A percentile compares a stretch with the other conserved stretches of the same genome.
Conservation (phyloP, 192 early-diverging fungal genomes). For the Coemansia sp. region DNA sequence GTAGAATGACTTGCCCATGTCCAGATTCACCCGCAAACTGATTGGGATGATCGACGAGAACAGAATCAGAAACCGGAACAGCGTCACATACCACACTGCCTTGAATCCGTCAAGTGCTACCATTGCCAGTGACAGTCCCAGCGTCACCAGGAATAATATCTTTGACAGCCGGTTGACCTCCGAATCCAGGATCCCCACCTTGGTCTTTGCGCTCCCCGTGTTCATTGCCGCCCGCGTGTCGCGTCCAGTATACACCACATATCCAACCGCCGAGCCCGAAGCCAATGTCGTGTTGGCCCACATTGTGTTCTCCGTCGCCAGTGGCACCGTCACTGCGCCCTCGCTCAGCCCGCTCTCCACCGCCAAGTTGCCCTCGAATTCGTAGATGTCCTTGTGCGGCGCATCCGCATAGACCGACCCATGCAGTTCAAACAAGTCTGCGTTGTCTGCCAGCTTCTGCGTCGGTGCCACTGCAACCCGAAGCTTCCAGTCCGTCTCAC, state of each 20-base stretch:
- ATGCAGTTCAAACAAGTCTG: constrained; percentile 59
- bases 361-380: constrained; percentile 77
- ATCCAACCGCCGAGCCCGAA: constrained; percentile 82
- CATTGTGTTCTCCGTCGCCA: constrained; percentile 86
- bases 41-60: constrained; percentile 97
- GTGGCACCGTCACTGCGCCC: constrained; percentile 52
- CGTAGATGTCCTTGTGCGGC: constrained; percentile 93
- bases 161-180: constrained; percentile 93
- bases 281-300: constrained; percentile 96
- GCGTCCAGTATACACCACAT: constrained; percentile 87
- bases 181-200: constrained; percentile 84
- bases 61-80: constrained; percentile 91
- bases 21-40: constrained; percentile 90
- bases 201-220: constrained; percentile 87
- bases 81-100: constrained; percentile 87
- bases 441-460: constrained; percentile 68
- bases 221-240: constrained; percentile 97
- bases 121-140: constrained; percentile 79
- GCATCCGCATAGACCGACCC: constrained; percentile 84
- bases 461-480: constrained; percentile 78
- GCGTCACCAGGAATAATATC: constrained; percentile 85
- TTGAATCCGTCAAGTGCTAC: constrained; percentile 87
- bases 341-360: constrained; percentile 18
- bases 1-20: constrained; percentile 97
- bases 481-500: constrained; percentile 98